Base-by-base conservation (phyloP, 352 stramenopile genomes). In the Phytophthora vignae region DNA sequence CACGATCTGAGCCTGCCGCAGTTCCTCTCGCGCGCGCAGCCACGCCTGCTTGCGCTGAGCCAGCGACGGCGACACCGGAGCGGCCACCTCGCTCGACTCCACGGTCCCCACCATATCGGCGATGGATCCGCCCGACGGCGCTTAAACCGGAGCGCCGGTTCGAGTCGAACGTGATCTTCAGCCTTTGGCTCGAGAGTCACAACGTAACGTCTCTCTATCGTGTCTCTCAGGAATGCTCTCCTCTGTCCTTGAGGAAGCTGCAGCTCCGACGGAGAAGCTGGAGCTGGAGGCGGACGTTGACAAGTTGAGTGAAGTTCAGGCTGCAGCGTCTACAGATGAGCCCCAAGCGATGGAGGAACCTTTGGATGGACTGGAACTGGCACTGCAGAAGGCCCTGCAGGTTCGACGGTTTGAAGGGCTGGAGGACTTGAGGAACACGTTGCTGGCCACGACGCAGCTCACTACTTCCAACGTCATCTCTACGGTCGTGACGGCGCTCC, bases 401-500 rank as follows among this genome's bases (percentile, higher is more conserved):
- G 69, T 65, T 10, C 62, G 29, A 6, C 71, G 82, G 38, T 90
- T 91, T 64, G 73, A 80, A 21, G 76, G 64, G 0, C 71, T 90
- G 1, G 73, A 89, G 21, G 66, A 53, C 12, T 60, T 76, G 27
- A 68, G 71, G 15, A 81, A 82, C 29, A 83, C 74, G n/a, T 79
- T 73, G 36, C 46, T 87, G 36, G 76, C 76, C 50, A 87, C 85
- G 25, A 90, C 75, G 22, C 84, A 88, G 64, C 79, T 92, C 52
- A 90, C 82, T 31, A 83, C 74, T 25, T 90, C 85, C 9, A 91
- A 87, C 56, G 81, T 92, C 57, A 78, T 91, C 36, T 90, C 85
- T 9, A 91, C 83, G 0, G 78, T 85, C 25, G 82, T 91, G 50
- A 93, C 84, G 10, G 73, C 76, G 5, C 59, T 79, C 33, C 22